Evolutionary conservation across 768 basidiomycete species (phyloP).

Genomic region (Pisolithus tinctorius): DNA sequence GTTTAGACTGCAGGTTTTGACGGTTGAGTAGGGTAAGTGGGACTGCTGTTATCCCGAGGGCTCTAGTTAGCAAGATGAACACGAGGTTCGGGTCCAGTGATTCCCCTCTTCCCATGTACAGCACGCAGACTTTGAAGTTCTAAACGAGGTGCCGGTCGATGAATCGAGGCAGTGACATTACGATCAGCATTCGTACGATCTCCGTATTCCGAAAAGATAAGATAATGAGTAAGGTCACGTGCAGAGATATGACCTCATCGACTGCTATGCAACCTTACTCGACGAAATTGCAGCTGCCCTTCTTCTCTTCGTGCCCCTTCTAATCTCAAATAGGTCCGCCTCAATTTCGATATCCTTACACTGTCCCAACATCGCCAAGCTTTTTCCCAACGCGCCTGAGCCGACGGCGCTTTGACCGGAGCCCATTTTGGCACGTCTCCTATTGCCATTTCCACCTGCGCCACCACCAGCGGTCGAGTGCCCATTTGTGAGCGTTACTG

Average conservation of each 20-base stretch:
- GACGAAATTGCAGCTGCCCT: constrained; percentile 27
- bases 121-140: no score
- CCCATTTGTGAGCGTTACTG: constrained; percentile 37
- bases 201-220: constrained; percentile 14
- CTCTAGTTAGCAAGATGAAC: no score
- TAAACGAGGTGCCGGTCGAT: no score
- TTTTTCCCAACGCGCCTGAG: constrained; percentile 70
- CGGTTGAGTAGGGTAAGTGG: no score
- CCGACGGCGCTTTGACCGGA: constrained; percentile 48
- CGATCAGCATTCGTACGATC: no score
- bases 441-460: constrained; percentile 33
- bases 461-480: constrained; percentile 25
- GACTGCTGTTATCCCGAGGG: no score
- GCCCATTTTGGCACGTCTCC: constrained; percentile 46
- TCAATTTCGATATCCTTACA: constrained; percentile 70
- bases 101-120: no score
- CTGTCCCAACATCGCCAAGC: constrained; percentile 45
- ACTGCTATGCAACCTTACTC: constrained; percentile 21
- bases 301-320: constrained; percentile 61
- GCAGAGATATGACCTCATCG: neutral
- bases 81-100: no score
- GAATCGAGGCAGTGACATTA: no score
- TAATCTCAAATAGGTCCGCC: constrained; percentile 69
- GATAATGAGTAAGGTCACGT: constrained; percentile 9
- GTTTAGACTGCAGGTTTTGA: no score